Conservation (phyloP, 257 asterid genomes). For the Euphrasia confusa region DNA sequence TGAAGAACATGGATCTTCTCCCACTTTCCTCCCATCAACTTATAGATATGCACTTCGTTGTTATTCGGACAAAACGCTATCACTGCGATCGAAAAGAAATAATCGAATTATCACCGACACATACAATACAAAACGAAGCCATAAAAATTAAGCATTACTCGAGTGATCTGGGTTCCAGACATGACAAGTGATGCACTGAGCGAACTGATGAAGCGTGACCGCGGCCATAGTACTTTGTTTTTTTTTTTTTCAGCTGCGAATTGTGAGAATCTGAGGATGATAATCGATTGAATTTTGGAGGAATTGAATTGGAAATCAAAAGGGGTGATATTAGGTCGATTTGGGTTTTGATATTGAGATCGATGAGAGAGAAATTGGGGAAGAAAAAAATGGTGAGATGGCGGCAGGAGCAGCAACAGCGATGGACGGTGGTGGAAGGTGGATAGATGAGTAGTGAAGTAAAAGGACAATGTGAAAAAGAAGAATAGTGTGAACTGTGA, state of each 20-base stretch:
- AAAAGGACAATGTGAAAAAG: too few species aligned
- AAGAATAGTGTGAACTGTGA: too few species aligned
- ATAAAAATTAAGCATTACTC: constrained; percentile 38
- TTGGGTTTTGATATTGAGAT: too few species aligned
- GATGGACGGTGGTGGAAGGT: constrained; percentile 4
- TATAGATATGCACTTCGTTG: constrained; percentile 82
- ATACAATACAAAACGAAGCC: not conserved
- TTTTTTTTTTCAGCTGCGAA: not conserved
- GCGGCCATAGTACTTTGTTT: constrained; percentile 54
- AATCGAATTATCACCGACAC: constrained; percentile 17
- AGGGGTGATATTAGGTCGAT: too few species aligned
- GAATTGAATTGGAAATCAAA: too few species aligned
- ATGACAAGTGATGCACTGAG: constrained; percentile 84
- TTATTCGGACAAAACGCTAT: constrained; percentile 88
- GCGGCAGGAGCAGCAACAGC: not conserved
- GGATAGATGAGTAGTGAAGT: not conserved
- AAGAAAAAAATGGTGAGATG: not conserved
- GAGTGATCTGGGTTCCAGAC: constrained; percentile 96
- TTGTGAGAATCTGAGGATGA: too few species aligned
- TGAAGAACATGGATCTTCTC: constrained; percentile 95
- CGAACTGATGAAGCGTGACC: constrained; percentile 73
- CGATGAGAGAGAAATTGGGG: too few species aligned
- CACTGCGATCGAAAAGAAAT: constrained; percentile 47
- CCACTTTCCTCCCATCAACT: constrained; percentile 75
- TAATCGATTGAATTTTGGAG: too few species aligned